A percentile compares a stretch with the other conserved stretches of the same genome.
These are phyloP conservation scores for Cladosporium sp. DNA, from an alignment of 2,329 filamentous ascomycete genomes.

Conservation along the genomic window DNA sequence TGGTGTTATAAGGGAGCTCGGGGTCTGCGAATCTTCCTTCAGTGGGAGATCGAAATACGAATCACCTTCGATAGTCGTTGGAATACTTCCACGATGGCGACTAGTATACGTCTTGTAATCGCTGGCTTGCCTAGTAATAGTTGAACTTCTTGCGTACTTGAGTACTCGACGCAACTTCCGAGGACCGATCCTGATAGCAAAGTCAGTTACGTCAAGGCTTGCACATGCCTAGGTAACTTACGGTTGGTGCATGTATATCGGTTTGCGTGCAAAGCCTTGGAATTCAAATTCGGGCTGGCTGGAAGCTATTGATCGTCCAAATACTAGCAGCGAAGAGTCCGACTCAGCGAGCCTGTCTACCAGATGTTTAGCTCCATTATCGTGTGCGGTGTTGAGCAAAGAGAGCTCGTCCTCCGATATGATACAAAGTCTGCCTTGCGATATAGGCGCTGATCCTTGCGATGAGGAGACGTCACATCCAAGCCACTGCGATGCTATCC, in stretches of 20 bases:
- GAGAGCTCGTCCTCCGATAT: background rate
- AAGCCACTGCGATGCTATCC: constrained; percentile 12
- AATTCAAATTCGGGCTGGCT: constrained; percentile 7
- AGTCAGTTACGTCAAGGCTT: background rate
- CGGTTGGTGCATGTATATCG: constrained; percentile 23
- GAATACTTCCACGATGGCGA: background rate
- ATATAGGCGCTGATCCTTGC: background rate
- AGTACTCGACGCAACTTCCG: constrained; percentile 25
- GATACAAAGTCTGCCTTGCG: background rate
- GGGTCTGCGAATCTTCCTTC: background rate
- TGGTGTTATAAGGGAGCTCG: background rate
- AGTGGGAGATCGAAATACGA: background rate
- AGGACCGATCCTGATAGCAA: constrained; percentile 23
- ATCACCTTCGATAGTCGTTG: background rate
- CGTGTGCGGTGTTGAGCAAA: background rate
- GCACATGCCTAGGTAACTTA: background rate
- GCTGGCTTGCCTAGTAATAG: background rate
- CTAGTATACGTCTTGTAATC: background rate
- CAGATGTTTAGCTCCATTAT: background rate
- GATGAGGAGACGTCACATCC: background rate
- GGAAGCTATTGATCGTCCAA: constrained; percentile 9
- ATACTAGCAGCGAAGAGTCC: constrained; percentile 9
- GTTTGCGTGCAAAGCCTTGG: constrained; percentile 17
- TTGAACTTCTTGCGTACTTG: background rate
- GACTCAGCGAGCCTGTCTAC: background rate